A percentile compares a stretch with the other conserved stretches of the same genome.
These are phyloP conservation scores for Phytophthora capsici DNA, from an alignment of 352 stramenopile species.

Conservation along the genomic window DNA sequence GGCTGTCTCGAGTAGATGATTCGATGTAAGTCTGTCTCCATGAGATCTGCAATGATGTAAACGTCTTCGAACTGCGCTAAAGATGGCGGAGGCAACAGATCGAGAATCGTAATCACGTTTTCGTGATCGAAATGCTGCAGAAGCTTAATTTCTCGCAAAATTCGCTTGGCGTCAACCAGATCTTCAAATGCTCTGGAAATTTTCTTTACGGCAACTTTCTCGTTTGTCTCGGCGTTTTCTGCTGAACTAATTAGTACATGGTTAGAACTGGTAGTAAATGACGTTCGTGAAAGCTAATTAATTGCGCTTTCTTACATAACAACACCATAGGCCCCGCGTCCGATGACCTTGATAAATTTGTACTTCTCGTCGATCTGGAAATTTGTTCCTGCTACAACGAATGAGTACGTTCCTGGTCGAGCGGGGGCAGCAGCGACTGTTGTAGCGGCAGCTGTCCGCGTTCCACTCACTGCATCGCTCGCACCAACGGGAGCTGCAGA, in stretches of 20 bases:
- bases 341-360: slow-evolving; percentile 95
- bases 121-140: slow-evolving; percentile 94
- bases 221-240: slow-evolving; percentile 79
- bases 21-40: slow-evolving; percentile 98
- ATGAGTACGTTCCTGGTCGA: slow-evolving; percentile 74
- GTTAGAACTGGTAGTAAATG: slow-evolving; percentile 5
- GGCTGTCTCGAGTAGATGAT: slow-evolving; percentile 97
- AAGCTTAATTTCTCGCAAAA: slow-evolving; percentile 97
- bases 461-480: slow-evolving; percentile 18
- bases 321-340: slow-evolving; percentile 94
- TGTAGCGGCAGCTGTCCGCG: slow-evolving; percentile 12
- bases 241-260: slow-evolving; percentile 57
- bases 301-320: slow-evolving; percentile 82
- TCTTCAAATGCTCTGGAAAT: slow-evolving; percentile 95
- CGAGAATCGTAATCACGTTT: slow-evolving; percentile 96
- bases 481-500: slow-evolving; percentile 20
- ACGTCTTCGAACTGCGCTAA: slow-evolving; percentile 97
- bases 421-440: slow-evolving; percentile 15
- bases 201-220: slow-evolving; percentile 91
- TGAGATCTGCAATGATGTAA: slow-evolving; percentile 98
- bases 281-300: neutral
- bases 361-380: slow-evolving; percentile 95
- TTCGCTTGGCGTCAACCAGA: slow-evolving; percentile 99
- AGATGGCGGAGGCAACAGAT: slow-evolving; percentile 94
- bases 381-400: slow-evolving; percentile 86